Percentiles rank a stretch among this genome's conserved stretches.
These are phyloP conservation scores for Acanthamoeba lenticulata DNA, from an alignment of 208 protist species.

Conservation along the genomic window DNA sequence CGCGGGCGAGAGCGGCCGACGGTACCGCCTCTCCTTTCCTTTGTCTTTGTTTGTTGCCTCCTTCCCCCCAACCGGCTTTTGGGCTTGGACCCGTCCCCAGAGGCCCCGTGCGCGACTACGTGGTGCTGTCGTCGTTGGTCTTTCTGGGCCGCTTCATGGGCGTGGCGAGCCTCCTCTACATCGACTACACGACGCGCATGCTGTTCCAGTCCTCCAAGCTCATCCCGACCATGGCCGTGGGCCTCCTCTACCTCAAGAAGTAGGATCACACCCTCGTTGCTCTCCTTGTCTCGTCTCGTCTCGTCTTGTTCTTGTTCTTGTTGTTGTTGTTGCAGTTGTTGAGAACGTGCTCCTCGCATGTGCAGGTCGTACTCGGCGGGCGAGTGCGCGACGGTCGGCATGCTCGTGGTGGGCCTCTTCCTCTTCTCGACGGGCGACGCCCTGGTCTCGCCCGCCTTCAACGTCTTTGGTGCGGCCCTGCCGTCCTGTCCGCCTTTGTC, in stretches of 20 bases:
- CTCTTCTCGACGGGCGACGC: constrained; percentile 16
- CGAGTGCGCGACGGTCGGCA: background rate
- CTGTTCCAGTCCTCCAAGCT: constrained; percentile 59
- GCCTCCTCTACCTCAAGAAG: constrained; percentile 52
- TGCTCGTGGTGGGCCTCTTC: background rate
- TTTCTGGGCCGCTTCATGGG: constrained; percentile 41
- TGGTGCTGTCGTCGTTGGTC: constrained; percentile 18
- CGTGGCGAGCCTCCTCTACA: constrained; percentile 42
- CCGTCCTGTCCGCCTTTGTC: background rate
- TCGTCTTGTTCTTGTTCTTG: no score
- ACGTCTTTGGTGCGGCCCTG: background rate
- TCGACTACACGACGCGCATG: constrained; percentile 26
- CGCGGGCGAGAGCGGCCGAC: background rate
- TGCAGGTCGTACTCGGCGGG: background rate
- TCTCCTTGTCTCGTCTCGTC: background rate
- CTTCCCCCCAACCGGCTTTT: no score
- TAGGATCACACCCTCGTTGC: background rate
- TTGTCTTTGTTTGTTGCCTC: background rate
- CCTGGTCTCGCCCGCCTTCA: background rate
- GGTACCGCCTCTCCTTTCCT: background rate
- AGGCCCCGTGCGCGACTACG: background rate
- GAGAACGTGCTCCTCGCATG: no score
- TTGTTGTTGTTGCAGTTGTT: no score
- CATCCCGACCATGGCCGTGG: constrained; percentile 31
- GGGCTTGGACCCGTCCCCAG: no score